phyloP scores from a whole-genome alignment of 129 eudicot genomes.

The Oenanthe sinensis region DNA sequence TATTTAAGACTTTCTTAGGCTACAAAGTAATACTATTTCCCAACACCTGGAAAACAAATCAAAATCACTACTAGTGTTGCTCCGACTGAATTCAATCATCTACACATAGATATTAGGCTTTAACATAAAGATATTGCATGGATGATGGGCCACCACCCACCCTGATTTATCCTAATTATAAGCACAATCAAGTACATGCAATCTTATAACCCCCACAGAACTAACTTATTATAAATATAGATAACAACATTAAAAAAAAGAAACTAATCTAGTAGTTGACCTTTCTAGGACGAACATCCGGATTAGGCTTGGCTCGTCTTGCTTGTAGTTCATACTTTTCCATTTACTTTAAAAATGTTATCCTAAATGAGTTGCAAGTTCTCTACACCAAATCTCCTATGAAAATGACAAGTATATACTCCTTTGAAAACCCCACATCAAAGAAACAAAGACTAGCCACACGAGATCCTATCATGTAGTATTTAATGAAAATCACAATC shows the following conservation, averaged over 20 bases:
- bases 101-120: background rate
- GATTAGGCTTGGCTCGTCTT: background rate
- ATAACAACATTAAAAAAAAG: background rate
- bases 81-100: background rate
- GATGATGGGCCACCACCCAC: background rate
- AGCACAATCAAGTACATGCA: background rate
- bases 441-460: background rate
- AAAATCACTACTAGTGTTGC: background rate
- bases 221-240: background rate
- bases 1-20: background rate
- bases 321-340: background rate
- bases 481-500: background rate
- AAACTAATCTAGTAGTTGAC: background rate
- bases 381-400: background rate
- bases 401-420: background rate
- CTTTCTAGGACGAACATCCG: background rate
- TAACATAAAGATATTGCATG: background rate
- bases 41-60: background rate
- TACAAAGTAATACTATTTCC: background rate
- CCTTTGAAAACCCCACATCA: background rate
- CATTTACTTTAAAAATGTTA: background rate
- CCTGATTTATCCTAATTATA: background rate
- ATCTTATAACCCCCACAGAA: background rate
- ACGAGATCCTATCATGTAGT: background rate
- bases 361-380: background rate